Conservation (phyloP, 164 flowering plant species). For the Kingdonia uniflora region DNA sequence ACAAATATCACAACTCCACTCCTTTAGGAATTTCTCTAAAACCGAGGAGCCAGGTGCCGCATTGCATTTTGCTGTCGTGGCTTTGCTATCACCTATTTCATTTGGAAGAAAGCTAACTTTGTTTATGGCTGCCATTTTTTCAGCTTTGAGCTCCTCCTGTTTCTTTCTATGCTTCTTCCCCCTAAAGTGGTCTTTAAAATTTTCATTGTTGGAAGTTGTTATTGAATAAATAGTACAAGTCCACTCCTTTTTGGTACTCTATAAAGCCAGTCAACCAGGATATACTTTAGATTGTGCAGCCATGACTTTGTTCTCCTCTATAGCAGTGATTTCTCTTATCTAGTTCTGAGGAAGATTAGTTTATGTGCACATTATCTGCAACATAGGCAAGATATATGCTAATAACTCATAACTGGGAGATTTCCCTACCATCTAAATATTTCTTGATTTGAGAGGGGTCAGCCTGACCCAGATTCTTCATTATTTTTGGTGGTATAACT, state of each 20-base stretch:
- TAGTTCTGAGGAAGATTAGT: not conserved
- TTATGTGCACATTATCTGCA: not conserved
- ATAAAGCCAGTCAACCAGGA: not conserved
- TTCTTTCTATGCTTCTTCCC: not conserved
- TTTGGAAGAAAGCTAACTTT: not conserved
- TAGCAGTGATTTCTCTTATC: not conserved
- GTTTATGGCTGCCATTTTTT: not conserved
- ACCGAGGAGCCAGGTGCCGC: not conserved
- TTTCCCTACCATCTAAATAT: too few relatives aligned
- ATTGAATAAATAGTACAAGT: not conserved
- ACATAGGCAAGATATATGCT: not conserved
- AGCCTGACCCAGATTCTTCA: too few relatives aligned
- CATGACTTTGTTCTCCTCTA: not conserved
- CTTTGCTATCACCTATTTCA: not conserved
- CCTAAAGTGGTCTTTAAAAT: not conserved
- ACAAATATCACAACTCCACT: conserved; percentile 49
- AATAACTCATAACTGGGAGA: too few relatives aligned
- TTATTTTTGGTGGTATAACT: too few relatives aligned
- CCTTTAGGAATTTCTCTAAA: conserved; percentile 12
- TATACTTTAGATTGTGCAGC: not conserved
- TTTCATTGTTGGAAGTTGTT: not conserved
- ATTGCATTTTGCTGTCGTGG: not conserved
- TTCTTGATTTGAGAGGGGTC: too few relatives aligned
- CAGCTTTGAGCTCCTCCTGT: not conserved
- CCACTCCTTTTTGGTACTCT: not conserved